Evolutionary conservation across 2,329 filamentous ascomycete genomes (phyloP), one percentile per base, ranked within the genome.

Genomic region (Microdochium nivale): DNA sequence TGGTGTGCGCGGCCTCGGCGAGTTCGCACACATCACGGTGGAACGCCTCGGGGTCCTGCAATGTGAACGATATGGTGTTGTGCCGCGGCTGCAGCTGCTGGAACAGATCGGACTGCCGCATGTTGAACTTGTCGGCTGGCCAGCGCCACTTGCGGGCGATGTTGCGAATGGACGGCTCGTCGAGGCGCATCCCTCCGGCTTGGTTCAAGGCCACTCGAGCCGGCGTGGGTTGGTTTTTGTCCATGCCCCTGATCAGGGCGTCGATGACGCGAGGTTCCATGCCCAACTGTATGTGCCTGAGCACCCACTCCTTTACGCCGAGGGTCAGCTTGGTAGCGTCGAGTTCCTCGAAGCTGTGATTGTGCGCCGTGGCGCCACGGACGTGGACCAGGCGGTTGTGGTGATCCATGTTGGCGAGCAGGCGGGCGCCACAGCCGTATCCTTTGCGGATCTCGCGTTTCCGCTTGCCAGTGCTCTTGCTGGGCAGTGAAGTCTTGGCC

Each of bases 81-180:
- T 52, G 48, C 23, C 30, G 27, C 21, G 25, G 27, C 21, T 55
- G 48, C 13, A 53, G 49, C 21, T 53, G 19, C 23, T 46, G 48
- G 40, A 53, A 51, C 11, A 47, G 48, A 19, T 51, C 44, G 32
- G 49, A 37, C 51, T 52, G 47, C 25, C 48, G 48, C 46, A 55
- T 51, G n/a, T 32, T 35, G 25, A 55, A 50, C 44, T 40, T 53
- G 40, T 44, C 49, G 11, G 46, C 51, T 13, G 48, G 53, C 35
- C 49, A 53, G 10, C 51, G 49, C 47, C 49, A 55, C 21, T 35
- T 51, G 19, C 37, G 35, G n/a, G 44, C 46, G 25, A 55, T 52
- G 44, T 52, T 52, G 48, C 48, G 48, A 25, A 55, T 50, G 19
- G 40, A 50, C 11, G 52, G 48, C 35, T 56, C 43, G 55, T 53